phyloP scores from a whole-genome alignment of 192 early-diverging fungal genomes.

The Backusella sp. region DNA sequence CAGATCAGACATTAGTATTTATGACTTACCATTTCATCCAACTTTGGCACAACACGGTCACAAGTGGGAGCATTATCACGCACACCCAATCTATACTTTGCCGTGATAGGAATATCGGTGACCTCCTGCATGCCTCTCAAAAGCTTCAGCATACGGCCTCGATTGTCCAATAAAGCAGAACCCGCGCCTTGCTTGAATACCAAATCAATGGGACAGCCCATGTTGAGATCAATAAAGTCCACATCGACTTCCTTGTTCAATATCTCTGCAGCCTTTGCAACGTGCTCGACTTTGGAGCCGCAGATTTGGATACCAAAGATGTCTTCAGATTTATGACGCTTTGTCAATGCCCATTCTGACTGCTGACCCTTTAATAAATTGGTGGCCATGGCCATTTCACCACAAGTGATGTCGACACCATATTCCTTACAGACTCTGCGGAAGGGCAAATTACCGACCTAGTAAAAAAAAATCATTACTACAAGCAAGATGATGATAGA shows the following conservation, averaged over 20 bases:
- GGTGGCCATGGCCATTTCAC: constrained; percentile 85
- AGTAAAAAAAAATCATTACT: neutral
- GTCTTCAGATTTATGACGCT: constrained; percentile 82
- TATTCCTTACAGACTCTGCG: constrained; percentile 89
- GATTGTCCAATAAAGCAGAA: constrained; percentile 70
- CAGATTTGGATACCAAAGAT: constrained; percentile 93
- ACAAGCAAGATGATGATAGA: neutral
- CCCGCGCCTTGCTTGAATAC: constrained; percentile 81
- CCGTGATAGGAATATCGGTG: constrained; percentile 79
- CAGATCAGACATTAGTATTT: too few species aligned
- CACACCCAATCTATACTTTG: constrained; percentile 85
- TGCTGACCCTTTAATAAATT: constrained; percentile 68
- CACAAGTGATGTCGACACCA: constrained; percentile 95
- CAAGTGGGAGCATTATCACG: constrained; percentile 61
- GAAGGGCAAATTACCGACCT: constrained; percentile 93
- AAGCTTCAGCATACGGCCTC: constrained; percentile 70
- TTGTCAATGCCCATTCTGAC: constrained; percentile 78
- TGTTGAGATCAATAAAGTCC: constrained; percentile 95
- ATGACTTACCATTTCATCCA: constrained; percentile 53
- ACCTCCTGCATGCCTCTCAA: constrained; percentile 67
- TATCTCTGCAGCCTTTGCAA: constrained; percentile 69
- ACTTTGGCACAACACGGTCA: constrained; percentile 68
- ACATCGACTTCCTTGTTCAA: constrained; percentile 65
- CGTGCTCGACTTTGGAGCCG: constrained; percentile 53
- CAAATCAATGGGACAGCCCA: constrained; percentile 95